Base-by-base conservation (phyloP, 78 protist genomes). In the Capsaspora owczarzaki region DNA sequence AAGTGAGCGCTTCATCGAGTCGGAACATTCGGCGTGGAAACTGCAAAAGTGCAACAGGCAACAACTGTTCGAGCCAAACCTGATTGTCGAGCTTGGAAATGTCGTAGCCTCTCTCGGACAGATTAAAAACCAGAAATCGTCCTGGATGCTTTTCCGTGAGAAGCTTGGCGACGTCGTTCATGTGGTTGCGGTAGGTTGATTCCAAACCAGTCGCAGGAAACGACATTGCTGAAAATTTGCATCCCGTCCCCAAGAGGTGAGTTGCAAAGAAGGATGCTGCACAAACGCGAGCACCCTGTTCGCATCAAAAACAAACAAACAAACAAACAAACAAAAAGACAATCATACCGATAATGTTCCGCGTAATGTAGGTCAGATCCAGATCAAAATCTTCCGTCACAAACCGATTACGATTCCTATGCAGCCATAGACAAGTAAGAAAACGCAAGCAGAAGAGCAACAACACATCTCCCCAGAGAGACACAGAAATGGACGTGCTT, bases 51-150 rank as follows among this genome's bases (percentile, higher is more conserved):
- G 5, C 51, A 12, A 12, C 51, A 5, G 5, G 25, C 51, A 12
- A 12, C 51, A 12, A 56, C 66, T 56, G 66, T 25, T 10, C 4
- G 66, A 12, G 20, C 66, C 4, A 56, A 16, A 71, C 76, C 78
- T 74, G 56, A 27, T 74, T 74, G 78, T 74, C 8, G 51, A 74
- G 40, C 61, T 46, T 33, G 3, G 31, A 19, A 33, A 43, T 41
- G 71, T 78, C 86, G 81, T 89, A 89, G 8, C 40, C 33, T 27
- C 86, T 71, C 79, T 93, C 93, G 38, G 88, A 84, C 22, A 93
- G 80, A 75, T 93, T 90, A 81, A 69, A 81, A 40, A 93, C 78
- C 25, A 74, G 25, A 51, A 80, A 91, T 37, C 81, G 76, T 6
- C 63, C 86, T 4, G 29, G 0, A 80, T 90, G 96, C 31, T 83